phyloP scores from a whole-genome alignment of 78 protist genomes.

The Anaeramoeba ignava region DNA sequence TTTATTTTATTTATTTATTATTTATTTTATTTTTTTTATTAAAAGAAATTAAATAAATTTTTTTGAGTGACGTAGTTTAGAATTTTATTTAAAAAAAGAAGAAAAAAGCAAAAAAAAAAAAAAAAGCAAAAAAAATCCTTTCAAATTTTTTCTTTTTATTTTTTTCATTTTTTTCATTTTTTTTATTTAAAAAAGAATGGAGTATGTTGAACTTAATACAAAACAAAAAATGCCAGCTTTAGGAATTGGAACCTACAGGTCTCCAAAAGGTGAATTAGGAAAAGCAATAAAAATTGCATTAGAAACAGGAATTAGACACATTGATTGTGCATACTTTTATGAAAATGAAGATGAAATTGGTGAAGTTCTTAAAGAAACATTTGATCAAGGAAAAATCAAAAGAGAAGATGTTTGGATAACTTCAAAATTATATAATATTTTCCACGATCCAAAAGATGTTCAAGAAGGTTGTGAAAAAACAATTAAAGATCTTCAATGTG shows the following conservation, averaged over 20 bases:
- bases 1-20: too few species aligned
- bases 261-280: background rate
- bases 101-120: too few species aligned
- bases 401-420: background rate
- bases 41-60: too few species aligned
- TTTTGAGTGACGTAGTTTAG: too few species aligned
- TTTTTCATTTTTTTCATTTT: too few species aligned
- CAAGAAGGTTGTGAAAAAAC: background rate
- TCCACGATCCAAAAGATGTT: background rate
- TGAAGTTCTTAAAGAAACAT: conserved; percentile 7
- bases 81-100: too few species aligned
- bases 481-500: background rate
- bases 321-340: conserved; percentile 47
- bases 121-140: too few species aligned
- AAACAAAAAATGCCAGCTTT: too few species aligned
- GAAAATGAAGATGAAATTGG: conserved; percentile 43
- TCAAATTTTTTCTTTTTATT: too few species aligned
- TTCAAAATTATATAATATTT: background rate
- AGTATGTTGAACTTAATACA: too few species aligned
- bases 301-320: conserved; percentile 37
- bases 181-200: too few species aligned
- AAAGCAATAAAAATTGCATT: conserved; percentile 5
- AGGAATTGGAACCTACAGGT: background rate
- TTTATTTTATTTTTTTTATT: too few species aligned
- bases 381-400: background rate